Percentiles rank a stretch among this genome's conserved stretches.
phyloP scores from a whole-genome alignment of 2,329 filamentous ascomycete genomes.

The Epichloe gansuensis region DNA sequence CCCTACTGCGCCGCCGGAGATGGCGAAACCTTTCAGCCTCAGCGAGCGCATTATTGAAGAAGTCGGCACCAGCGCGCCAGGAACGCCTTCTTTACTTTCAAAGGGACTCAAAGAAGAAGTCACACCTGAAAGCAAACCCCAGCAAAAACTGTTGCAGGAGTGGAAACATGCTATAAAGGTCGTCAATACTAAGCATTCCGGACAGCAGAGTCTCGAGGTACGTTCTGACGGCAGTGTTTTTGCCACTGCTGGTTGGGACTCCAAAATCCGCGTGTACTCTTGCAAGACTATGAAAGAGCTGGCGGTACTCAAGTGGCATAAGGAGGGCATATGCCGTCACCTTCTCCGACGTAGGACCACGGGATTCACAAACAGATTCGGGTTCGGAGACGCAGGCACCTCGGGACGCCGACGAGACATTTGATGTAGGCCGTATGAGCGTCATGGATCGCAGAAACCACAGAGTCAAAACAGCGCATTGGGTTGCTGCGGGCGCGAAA shows the following conservation, averaged over 20 bases:
- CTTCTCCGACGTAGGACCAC: conserved; percentile 44
- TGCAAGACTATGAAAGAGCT: conserved; percentile 71
- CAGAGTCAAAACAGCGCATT: conserved; percentile 63
- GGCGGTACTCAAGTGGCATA: conserved; percentile 90
- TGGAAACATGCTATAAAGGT: conserved; percentile 43
- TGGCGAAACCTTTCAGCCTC: conserved; percentile 5
- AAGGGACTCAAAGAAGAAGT: conserved; percentile 9
- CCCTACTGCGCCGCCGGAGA: conserved; percentile 21
- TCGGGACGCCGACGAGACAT: background rate
- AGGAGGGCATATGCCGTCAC: conserved; percentile 67
- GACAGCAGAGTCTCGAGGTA: conserved; percentile 70
- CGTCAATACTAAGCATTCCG: conserved; percentile 73
- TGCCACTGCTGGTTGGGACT: conserved; percentile 89
- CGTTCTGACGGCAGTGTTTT: conserved; percentile 74
- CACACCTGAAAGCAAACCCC: background rate
- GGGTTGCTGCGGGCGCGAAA: conserved; percentile 83
- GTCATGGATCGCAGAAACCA: conserved; percentile 52
- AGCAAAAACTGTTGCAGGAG: conserved; percentile 13
- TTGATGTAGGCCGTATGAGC: conserved; percentile 8
- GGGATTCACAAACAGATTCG: background rate
- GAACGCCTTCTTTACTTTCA: conserved; percentile 15
- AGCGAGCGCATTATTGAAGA: conserved; percentile 5
- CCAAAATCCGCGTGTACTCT: conserved; percentile 68
- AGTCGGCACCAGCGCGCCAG: conserved; percentile 7
- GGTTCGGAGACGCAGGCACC: background rate